Base-by-base conservation (phyloP, 345 rosid species). In the Moricandia moricandioides region DNA sequence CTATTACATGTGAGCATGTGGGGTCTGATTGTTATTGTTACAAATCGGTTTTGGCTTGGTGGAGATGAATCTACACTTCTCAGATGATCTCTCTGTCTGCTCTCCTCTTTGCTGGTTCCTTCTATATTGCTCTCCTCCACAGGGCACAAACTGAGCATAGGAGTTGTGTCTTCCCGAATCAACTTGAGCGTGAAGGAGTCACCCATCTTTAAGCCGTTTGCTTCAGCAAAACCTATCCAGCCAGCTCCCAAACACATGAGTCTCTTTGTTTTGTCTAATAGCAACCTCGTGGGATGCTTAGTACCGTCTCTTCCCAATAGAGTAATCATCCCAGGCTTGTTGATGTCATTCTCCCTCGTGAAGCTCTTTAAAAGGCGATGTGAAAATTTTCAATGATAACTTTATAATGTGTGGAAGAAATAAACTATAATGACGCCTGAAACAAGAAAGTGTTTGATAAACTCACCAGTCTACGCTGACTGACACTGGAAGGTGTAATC, bases 211-310 rank as follows among this genome's bases (percentile, higher is more conserved):
- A 39, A 39, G 45, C 13, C 13, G 45, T 39, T 39, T 43, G 30
- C 67, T 71, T 31, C n/a, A 30, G 35, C 75, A 54, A 64, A 63
- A 35, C 14, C 30, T 73, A 3, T 64, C 63, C 70, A 73, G 8
- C 77, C 77, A 10, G 13, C 45, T 39, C 11, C 45, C 13, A 39
- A 39, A 35, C 3, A 8, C 13, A 39, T 9, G 45, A 39, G 2
- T 10, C 13, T 10, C 10, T 39, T 39, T 39, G 10, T 11, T 39
- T 39, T 39, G 45, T 39, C 45, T 0, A 39, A 39, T 10, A 39
- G 13, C 45, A 39, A 10, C 8, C 45, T 10, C 10, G 13, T 39
- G 12, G 10, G 45, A 39, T 39, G 45, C 45, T 10, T 39, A 10
- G 45, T 39, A 39, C 45, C 45, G 45, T 39, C 45, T 10, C 13